Percentiles rank a stretch among this genome's conserved stretches.
These are phyloP conservation scores for Papiliotrema laurentii DNA, from an alignment of 1,284 basidiomycete species.

Conservation along the genomic window DNA sequence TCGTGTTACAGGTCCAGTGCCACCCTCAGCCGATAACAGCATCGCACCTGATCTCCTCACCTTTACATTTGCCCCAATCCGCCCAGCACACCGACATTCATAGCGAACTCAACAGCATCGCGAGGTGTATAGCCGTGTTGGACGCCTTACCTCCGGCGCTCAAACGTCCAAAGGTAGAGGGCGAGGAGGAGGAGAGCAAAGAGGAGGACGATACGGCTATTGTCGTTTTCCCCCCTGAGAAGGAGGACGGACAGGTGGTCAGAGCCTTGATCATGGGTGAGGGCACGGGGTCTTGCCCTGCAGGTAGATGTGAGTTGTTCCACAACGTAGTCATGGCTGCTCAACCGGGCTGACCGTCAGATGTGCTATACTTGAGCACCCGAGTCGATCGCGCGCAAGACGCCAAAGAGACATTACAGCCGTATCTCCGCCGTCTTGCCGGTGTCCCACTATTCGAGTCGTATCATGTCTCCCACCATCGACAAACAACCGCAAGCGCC, in stretches of 20 bases:
- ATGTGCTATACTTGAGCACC: slow-evolving; percentile 46
- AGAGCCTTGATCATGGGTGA: slow-evolving; percentile 73
- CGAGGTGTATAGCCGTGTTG: slow-evolving; percentile 66
- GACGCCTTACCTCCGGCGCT: slow-evolving; percentile 46
- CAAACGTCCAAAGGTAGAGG: slow-evolving; percentile 20
- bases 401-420: slow-evolving; percentile 14
- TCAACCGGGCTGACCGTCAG: slow-evolving; percentile 19
- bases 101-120: slow-evolving; percentile 38
- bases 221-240: slow-evolving; percentile 74
- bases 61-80: slow-evolving; percentile 51
- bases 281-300: slow-evolving; percentile 77
- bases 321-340: not conserved
- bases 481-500: not conserved
- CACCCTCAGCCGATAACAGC: slow-evolving; percentile 55
- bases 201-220: slow-evolving; percentile 62
- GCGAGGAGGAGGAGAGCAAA: slow-evolving; percentile 20
- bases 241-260: slow-evolving; percentile 54
- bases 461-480: slow-evolving; percentile 21
- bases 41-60: slow-evolving; percentile 48
- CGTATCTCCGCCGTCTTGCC: slow-evolving; percentile 23
- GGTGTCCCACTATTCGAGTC: slow-evolving; percentile 22
- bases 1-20: slow-evolving; percentile 54
- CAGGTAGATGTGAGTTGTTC: slow-evolving; percentile 65
- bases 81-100: not conserved
- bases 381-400: slow-evolving; percentile 1